These are phyloP conservation scores for Purpureocillium lavendulum DNA, from an alignment of 2,329 filamentous ascomycete genomes.

Conservation along the genomic window DNA sequence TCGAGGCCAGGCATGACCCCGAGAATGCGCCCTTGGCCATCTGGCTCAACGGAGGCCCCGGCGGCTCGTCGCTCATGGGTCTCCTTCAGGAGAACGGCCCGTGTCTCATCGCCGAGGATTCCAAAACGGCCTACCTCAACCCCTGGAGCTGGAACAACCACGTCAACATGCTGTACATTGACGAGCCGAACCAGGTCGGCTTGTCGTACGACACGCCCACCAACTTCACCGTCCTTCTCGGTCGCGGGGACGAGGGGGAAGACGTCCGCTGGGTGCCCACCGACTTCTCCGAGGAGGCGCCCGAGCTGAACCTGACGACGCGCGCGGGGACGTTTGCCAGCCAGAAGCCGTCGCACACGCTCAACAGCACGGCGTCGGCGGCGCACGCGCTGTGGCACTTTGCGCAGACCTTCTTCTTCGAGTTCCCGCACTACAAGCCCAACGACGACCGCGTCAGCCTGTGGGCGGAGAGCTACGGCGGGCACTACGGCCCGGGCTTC, in stretches of 20 bases:
- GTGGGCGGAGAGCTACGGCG: slow-evolving; percentile 62
- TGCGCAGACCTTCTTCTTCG: slow-evolving; percentile 49
- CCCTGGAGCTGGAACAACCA: slow-evolving; percentile 56
- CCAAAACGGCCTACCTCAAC: slow-evolving; percentile 23
- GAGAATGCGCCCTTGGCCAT: slow-evolving; percentile 40
- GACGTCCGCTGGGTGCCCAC: slow-evolving; percentile 35
- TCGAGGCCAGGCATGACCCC: slow-evolving; percentile 33
- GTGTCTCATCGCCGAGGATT: slow-evolving; percentile 40
- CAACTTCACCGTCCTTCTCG: slow-evolving; percentile 48
- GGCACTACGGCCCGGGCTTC: slow-evolving; percentile 60
- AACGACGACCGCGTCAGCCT: slow-evolving; percentile 49
- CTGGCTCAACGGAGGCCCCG: slow-evolving; percentile 60
- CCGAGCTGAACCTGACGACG: slow-evolving; percentile 26
- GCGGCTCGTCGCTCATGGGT: slow-evolving; percentile 53
- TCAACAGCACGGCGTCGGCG: slow-evolving; percentile 45
- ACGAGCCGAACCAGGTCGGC: slow-evolving; percentile 58
- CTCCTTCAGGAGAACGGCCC: slow-evolving; percentile 53
- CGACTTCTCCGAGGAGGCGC: slow-evolving; percentile 27
- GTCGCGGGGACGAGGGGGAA: slow-evolving; percentile 32
- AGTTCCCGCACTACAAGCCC: slow-evolving; percentile 51
- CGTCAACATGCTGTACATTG: slow-evolving; percentile 46
- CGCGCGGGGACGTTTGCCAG: slow-evolving; percentile 24
- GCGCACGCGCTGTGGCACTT: slow-evolving; percentile 57
- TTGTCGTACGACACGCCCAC: slow-evolving; percentile 57
- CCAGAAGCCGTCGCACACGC: slow-evolving; percentile 17